Evolutionary conservation across 2,329 filamentous ascomycete species (phyloP).

Genomic region (Stachybotrys chartarum): DNA sequence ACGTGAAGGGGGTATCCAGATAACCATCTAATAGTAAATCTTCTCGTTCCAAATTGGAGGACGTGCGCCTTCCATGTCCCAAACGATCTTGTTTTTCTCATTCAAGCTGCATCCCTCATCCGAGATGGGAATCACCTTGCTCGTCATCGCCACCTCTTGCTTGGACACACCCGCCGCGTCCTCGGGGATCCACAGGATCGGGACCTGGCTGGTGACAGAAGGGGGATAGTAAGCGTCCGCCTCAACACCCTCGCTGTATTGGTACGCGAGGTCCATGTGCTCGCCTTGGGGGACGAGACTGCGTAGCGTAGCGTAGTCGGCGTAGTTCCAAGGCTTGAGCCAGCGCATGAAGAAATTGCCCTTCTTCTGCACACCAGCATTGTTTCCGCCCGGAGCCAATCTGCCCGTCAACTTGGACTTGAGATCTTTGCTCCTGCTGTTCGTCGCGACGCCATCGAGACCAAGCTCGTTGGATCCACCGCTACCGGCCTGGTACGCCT

Average conservation of each 20-base stretch:
- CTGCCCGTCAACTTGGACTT: slow-evolving; percentile 8
- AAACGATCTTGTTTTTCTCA: slow-evolving; percentile 48
- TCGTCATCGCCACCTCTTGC: slow-evolving; percentile 64
- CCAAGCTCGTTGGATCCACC: slow-evolving; percentile 18
- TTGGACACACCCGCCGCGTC: slow-evolving; percentile 62
- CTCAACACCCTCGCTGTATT: slow-evolving; percentile 57
- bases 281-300: slow-evolving; percentile 58
- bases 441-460: slow-evolving; percentile 8
- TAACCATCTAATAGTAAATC: slow-evolving; percentile 30
- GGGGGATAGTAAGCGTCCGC: slow-evolving; percentile 67
- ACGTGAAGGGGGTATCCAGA: slow-evolving; percentile 14
- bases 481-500: slow-evolving; percentile 23
- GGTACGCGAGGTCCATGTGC: slow-evolving; percentile 34
- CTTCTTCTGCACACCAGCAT: slow-evolving; percentile 29
- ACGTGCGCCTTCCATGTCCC: slow-evolving; percentile 33
- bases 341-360: slow-evolving; percentile 50
- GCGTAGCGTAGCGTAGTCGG: slow-evolving; percentile 65
- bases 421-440: slow-evolving; percentile 5
- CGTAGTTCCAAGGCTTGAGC: slow-evolving; percentile 70
- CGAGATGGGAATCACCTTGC: slow-evolving; percentile 60
- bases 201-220: slow-evolving; percentile 52
- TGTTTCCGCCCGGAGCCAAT: slow-evolving; percentile 12
- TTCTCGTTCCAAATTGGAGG: slow-evolving; percentile 38
- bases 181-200: slow-evolving; percentile 68
- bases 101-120: slow-evolving; percentile 66